phyloP scores from a whole-genome alignment of 176 grass and related monocot genomes.

The Musa acuminata region DNA sequence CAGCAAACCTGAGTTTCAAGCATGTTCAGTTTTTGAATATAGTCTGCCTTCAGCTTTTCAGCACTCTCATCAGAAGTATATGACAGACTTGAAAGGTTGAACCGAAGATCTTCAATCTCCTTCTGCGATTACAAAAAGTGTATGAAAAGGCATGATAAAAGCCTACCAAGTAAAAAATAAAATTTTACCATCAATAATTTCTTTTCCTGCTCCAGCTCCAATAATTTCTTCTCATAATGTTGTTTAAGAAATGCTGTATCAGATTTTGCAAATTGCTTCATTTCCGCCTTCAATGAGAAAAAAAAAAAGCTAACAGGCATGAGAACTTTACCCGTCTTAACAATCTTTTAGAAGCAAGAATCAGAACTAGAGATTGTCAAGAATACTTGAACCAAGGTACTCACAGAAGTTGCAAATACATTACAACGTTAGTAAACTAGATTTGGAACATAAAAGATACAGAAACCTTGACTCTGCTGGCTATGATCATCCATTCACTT shows the following conservation, averaged over 20 bases:
- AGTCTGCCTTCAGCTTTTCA: slow-evolving; percentile 76
- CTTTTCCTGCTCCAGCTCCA: slow-evolving; percentile 87
- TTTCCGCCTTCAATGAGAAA: slow-evolving; percentile 53
- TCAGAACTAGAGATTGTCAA: no score
- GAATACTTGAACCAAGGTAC: background rate
- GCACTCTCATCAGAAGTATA: slow-evolving; percentile 51
- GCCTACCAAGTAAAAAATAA: background rate
- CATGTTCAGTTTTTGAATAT: slow-evolving; percentile 72
- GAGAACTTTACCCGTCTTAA: background rate
- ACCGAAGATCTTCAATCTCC: slow-evolving; percentile 84
- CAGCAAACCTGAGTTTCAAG: slow-evolving; percentile 77
- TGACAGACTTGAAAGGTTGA: slow-evolving; percentile 48
- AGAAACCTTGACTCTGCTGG: no score
- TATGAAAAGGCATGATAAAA: background rate
- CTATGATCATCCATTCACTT: no score
- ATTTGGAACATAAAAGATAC: background rate
- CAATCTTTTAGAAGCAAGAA: background rate
- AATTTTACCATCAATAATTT: slow-evolving; percentile 53
- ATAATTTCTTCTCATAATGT: slow-evolving; percentile 82
- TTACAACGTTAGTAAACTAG: background rate
- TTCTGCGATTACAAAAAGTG: slow-evolving; percentile 47
- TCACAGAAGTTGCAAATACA: background rate
- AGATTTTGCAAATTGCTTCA: slow-evolving; percentile 78
- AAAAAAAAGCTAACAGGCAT: background rate
- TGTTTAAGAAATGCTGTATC: slow-evolving; percentile 78